These are phyloP conservation scores for Emergomyces africanus DNA, from an alignment of 2,329 filamentous ascomycete species.

Conservation along the genomic window DNA sequence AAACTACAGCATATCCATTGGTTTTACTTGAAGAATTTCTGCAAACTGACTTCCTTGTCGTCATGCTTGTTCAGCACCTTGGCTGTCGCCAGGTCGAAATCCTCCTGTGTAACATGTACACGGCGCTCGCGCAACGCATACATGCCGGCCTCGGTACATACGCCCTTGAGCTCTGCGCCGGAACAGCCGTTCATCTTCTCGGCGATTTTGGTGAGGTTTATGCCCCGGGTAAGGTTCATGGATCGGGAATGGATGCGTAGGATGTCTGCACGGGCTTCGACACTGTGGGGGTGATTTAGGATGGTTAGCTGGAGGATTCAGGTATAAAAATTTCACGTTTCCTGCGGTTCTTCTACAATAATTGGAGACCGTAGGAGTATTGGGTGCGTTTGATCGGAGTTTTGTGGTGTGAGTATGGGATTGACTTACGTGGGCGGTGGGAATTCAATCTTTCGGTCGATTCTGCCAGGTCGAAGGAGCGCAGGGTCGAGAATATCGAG, in stretches of 20 bases:
- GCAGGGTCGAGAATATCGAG: conserved; percentile 95
- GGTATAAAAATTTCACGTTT: not conserved
- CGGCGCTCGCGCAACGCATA: conserved; percentile 88
- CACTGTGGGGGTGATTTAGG: conserved; percentile 27
- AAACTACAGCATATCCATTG: not conserved
- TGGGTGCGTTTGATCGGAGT: too few species aligned
- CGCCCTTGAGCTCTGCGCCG: conserved; percentile 93
- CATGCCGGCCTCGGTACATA: conserved; percentile 98
- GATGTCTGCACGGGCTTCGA: conserved; percentile 95
- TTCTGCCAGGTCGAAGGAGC: conserved; percentile 85
- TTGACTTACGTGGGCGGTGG: conserved; percentile 63
- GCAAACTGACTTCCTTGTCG: conserved; percentile 87
- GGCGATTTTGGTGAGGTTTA: conserved; percentile 95
- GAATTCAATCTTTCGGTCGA: conserved; percentile 98
- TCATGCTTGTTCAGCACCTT: conserved; percentile 99
- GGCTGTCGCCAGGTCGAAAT: conserved; percentile 95
- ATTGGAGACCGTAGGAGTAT: not conserved
- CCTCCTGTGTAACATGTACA: conserved; percentile 97
- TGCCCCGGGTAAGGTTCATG: conserved; percentile 96
- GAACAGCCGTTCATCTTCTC: conserved; percentile 99
- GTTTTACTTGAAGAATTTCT: conserved; percentile 66
- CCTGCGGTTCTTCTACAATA: not conserved
- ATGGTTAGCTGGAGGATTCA: not conserved
- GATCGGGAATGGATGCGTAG: conserved; percentile 92
- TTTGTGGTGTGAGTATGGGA: not conserved